Conservation (phyloP, 306 rosid genomes). For the Cicer cuneatum region DNA sequence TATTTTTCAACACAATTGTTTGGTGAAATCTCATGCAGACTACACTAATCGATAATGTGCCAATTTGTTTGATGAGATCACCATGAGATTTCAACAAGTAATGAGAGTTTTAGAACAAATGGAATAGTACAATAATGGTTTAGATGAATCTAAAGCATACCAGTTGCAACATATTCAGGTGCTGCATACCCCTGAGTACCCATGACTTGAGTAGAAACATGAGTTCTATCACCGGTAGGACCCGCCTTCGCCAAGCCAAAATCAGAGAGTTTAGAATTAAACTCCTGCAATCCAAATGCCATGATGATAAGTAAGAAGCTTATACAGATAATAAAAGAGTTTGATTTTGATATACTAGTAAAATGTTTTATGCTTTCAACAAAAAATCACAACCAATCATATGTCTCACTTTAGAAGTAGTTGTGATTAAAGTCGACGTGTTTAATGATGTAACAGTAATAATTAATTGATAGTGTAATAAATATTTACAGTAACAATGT, state of each 20-base stretch:
- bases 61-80: neutral
- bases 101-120: neutral
- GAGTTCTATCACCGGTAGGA: constrained; percentile 95
- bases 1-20: neutral
- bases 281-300: constrained; percentile 63
- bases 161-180: constrained; percentile 97
- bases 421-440: no score
- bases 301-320: constrained; percentile 31
- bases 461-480: no score
- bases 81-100: neutral
- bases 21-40: neutral
- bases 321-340: neutral
- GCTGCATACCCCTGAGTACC: constrained; percentile 99
- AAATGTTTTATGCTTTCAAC: no score
- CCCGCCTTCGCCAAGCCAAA: constrained; percentile 97
- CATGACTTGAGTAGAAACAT: constrained; percentile 93
- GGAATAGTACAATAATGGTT: constrained; percentile 40
- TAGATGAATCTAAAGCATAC: constrained; percentile 50
- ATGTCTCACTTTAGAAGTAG: neutral
- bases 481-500: no score
- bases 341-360: no score
- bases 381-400: no score
- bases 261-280: constrained; percentile 90
- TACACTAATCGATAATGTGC: neutral
- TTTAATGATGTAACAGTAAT: no score